Base-by-base conservation (phyloP, 2,329 filamentous ascomycete genomes). In the Ophiostoma fasciatum region DNA sequence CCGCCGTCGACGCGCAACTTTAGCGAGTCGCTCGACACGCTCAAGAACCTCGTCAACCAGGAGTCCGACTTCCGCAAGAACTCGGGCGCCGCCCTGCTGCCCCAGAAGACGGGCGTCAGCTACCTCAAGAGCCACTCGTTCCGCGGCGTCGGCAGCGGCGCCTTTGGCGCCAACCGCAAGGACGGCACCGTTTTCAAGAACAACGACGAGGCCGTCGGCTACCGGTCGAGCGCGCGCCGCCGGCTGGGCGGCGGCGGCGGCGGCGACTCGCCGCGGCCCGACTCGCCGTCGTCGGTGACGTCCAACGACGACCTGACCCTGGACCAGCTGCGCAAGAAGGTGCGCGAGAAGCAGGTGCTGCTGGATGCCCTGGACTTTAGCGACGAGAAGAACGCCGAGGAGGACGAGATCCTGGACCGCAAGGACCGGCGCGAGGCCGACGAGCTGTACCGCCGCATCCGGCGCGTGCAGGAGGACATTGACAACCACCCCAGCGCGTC, bases 101-200 rank as follows among this genome's bases (percentile, higher is more conserved):
- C 90, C 4, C 90, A 96, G 54, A 87, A 84, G 60, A 96, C 90
- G 10, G 90, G 90, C n/a, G 87, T 98, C 14, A 96, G 88, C 60
- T 96, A 96, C 50, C 70, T 96, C 49, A 98, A 98, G 60, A 87
- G 74, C 37, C 88, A 93, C 48, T 98, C 90, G 0, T 93, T 98
- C 66, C 74, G 78, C 39, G 72, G 74, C 13, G 66, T 66, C 18
- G 67, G 68, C 20, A n/a, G n/a, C n/a, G 68, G 66, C 25, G 68
- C 69, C 3, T 60, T 67, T 33, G 64, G 64, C 30, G 62, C 62
- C 30, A 71, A 71, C 26, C 80, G 87, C 33, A 96, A 96, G 56
- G 90, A 98, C 60, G 90, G 82, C 3, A 98, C 90, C 0, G 81
- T 96, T 4, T 98, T 88, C 60, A 88, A 92, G 52, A 94, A 96